Percentiles rank a stretch among this genome's conserved stretches.
phyloP scores from a whole-genome alignment of 2,329 filamentous ascomycete species.

The Penicillium sp. region DNA sequence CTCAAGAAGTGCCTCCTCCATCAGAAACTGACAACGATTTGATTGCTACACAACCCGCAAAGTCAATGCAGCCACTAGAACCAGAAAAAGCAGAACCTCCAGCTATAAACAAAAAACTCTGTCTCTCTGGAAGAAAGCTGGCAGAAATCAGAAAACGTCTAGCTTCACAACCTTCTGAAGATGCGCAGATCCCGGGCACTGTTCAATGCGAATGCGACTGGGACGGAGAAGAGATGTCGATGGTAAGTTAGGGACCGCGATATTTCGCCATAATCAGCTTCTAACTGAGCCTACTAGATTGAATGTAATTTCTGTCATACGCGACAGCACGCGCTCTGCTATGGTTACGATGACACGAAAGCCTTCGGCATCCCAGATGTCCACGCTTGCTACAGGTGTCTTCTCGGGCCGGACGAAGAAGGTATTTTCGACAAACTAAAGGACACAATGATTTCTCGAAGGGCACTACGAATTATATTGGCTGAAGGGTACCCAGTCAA shows the following conservation, averaged over 20 bases:
- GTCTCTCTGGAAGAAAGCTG: conserved; percentile 26
- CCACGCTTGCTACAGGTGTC: conserved; percentile 55
- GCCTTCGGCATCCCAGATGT: conserved; percentile 46
- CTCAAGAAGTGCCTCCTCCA: conserved; percentile 29
- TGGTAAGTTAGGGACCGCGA: conserved; percentile 40
- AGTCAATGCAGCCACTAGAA: conserved; percentile 8
- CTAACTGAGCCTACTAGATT: conserved; percentile 38
- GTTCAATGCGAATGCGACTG: conserved; percentile 50
- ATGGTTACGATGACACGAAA: conserved; percentile 46
- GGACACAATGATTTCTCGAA: conserved; percentile 34
- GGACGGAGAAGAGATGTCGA: conserved; percentile 44
- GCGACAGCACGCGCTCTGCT: conserved; percentile 54
- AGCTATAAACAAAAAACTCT: conserved; percentile 7
- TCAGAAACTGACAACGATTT: conserved; percentile 29
- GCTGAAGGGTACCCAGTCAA: conserved; percentile 35
- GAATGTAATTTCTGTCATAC: conserved; percentile 50
- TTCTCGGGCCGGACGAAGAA: conserved; percentile 40
- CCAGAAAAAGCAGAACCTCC: conserved; percentile 16
- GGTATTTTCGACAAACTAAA: conserved; percentile 33
- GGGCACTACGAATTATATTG: conserved; percentile 34
- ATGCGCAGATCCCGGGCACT: not conserved
- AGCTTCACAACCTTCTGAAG: conserved; percentile 7
- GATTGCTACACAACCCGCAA: conserved; percentile 35
- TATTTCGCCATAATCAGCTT: not conserved
- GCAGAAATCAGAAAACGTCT: conserved; percentile 24